These are phyloP conservation scores for Eleusine indica DNA, from an alignment of 176 grass and related monocot species.

Conservation along the genomic window DNA sequence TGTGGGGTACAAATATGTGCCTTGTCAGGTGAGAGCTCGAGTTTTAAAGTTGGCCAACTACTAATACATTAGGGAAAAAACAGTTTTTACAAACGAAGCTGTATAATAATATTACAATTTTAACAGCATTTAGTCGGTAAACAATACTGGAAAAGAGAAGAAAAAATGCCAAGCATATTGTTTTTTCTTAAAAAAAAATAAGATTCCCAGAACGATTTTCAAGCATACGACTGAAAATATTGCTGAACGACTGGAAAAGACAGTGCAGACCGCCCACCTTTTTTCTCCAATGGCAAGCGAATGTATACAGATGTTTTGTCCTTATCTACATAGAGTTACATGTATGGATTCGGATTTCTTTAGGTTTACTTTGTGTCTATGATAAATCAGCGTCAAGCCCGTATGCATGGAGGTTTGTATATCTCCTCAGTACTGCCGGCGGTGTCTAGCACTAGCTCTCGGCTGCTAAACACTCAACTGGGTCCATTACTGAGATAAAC, in stretches of 20 bases:
- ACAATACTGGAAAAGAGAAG: too few relatives aligned
- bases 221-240: too few relatives aligned
- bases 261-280: not conserved
- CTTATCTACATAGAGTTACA: not conserved
- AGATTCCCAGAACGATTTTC: too few relatives aligned
- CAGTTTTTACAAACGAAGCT: too few relatives aligned
- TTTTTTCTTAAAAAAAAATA: too few relatives aligned
- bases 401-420: not conserved
- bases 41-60: too few relatives aligned
- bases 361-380: not conserved
- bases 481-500: not conserved
- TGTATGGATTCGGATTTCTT: not conserved
- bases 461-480: not conserved
- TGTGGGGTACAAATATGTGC: not conserved
- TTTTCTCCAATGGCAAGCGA: not conserved
- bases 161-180: too few relatives aligned
- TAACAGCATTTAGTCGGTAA: too few relatives aligned
- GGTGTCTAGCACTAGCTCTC: not conserved
- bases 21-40: too few relatives aligned
- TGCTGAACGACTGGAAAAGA: not conserved
- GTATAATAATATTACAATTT: too few relatives aligned
- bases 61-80: too few relatives aligned
- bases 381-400: not conserved
- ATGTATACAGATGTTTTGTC: not conserved
- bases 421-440: constrained; percentile 5